phyloP scores from a whole-genome alignment of 805 yeast species.

The Brettanomyces naardenensis region DNA sequence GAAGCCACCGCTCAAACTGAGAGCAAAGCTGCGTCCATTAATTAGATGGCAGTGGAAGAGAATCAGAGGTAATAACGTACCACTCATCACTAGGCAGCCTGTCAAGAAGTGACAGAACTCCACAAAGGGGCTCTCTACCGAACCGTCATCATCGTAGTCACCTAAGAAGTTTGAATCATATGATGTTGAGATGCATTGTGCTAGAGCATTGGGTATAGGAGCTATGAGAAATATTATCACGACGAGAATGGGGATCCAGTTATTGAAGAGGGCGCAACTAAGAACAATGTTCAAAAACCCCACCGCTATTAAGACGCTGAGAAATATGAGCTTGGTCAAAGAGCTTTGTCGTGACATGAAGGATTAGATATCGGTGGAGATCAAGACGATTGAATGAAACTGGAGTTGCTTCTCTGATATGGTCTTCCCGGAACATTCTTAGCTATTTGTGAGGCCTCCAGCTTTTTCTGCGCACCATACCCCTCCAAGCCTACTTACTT shows the following conservation, averaged over 20 bases:
- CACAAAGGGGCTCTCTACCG: slow-evolving; percentile 15
- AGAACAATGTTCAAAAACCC: slow-evolving; percentile 85
- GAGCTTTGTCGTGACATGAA: slow-evolving; percentile 33
- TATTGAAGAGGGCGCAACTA: slow-evolving; percentile 78
- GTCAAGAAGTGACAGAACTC: slow-evolving; percentile 25
- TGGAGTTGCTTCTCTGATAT: too few relatives aligned
- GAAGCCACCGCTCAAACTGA: slow-evolving; percentile 80
- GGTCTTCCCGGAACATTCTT: too few relatives aligned
- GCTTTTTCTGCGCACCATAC: not conserved
- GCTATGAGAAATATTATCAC: slow-evolving; percentile 27
- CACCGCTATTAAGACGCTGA: slow-evolving; percentile 70
- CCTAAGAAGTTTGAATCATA: slow-evolving; percentile 5
- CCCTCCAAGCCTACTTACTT: too few relatives aligned
- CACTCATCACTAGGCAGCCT: slow-evolving; percentile 27
- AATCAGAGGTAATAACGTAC: slow-evolving; percentile 25
- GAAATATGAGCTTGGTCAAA: slow-evolving; percentile 64
- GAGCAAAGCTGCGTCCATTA: slow-evolving; percentile 26
- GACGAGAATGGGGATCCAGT: slow-evolving; percentile 85
- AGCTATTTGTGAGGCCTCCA: too few relatives aligned
- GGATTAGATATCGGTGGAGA: not conserved
- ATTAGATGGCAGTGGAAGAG: slow-evolving; percentile 24
- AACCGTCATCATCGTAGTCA: slow-evolving; percentile 13
- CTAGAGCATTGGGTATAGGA: slow-evolving; percentile 28
- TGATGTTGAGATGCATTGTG: slow-evolving; percentile 11
- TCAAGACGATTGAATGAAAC: too few relatives aligned